Evolutionary conservation across 2,329 filamentous ascomycete genomes (phyloP).

Genomic region (Phialemoniopsis sp.): DNA sequence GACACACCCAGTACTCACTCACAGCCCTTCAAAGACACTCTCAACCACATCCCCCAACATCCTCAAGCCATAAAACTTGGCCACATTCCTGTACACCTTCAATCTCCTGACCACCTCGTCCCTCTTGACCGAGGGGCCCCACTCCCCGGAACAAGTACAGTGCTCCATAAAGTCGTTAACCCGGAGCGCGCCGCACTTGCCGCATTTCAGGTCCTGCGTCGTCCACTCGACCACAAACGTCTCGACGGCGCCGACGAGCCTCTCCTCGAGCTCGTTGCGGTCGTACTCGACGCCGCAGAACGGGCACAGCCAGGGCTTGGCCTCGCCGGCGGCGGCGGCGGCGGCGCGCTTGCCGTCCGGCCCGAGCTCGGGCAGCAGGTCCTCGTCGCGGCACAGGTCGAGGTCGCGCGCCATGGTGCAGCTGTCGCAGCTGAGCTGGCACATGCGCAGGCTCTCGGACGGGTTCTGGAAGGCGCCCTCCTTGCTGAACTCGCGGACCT

Average conservation of each 20-base stretch:
- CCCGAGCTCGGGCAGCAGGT: slow-evolving; percentile 58
- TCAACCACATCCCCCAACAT: slow-evolving; percentile 76
- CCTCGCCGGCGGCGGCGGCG: slow-evolving; percentile 9
- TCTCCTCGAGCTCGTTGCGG: slow-evolving; percentile 78
- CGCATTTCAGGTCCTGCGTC: slow-evolving; percentile 85
- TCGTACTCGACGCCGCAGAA: slow-evolving; percentile 76
- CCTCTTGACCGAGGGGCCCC: slow-evolving; percentile 68
- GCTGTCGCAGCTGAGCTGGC: slow-evolving; percentile 79
- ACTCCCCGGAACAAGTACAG: slow-evolving; percentile 86
- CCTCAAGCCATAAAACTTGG: slow-evolving; percentile 71
- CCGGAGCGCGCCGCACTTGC: slow-evolving; percentile 65
- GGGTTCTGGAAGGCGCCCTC: slow-evolving; percentile 85
- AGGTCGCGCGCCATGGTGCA: slow-evolving; percentile 88
- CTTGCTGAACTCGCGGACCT: slow-evolving; percentile 87
- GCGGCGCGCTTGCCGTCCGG: slow-evolving; percentile 4
- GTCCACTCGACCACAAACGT: slow-evolving; percentile 74
- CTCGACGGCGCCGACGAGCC: slow-evolving; percentile 73
- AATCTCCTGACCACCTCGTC: slow-evolving; percentile 63
- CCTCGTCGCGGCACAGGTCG: slow-evolving; percentile 87
- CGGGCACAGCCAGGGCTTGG: slow-evolving; percentile 66
- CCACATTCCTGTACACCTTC: slow-evolving; percentile 69
- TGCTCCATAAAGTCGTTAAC: slow-evolving; percentile 96
- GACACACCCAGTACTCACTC: slow-evolving; percentile 1
- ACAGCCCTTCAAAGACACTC: slow-evolving; percentile 50
- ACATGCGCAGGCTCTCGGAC: slow-evolving; percentile 66